phyloP scores from a whole-genome alignment of 139 green algal species.

The Ettlia oleoabundans region DNA sequence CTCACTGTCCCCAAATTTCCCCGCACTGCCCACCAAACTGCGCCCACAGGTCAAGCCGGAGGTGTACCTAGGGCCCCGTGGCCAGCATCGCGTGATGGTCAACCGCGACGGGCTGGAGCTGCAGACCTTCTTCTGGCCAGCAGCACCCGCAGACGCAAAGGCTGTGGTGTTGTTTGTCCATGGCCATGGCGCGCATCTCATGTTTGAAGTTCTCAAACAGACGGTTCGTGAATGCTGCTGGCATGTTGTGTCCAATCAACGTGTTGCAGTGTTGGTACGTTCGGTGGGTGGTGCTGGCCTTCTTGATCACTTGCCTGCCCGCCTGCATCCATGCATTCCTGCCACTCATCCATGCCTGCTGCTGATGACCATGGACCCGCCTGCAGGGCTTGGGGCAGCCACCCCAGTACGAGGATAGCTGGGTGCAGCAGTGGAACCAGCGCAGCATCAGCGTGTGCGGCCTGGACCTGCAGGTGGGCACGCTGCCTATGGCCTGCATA shows the following conservation, averaged over 20 bases:
- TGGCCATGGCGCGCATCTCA: constrained; percentile 65
- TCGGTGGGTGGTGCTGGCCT: no score
- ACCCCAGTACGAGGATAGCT: constrained; percentile 64
- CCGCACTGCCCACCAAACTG: no score
- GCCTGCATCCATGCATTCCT: not conserved
- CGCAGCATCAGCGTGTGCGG: constrained; percentile 64
- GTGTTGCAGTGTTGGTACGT: not conserved
- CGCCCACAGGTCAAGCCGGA: not conserved
- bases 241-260: not conserved
- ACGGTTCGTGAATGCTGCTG: constrained; percentile 22
- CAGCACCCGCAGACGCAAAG: constrained; percentile 41
- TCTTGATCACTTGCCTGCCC: not conserved
- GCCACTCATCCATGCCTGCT: not conserved
- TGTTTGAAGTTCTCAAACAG: constrained; percentile 58
- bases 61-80: constrained; percentile 37
- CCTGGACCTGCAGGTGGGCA: constrained; percentile 66
- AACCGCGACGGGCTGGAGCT: constrained; percentile 39
- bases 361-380: no score
- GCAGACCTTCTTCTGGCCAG: constrained; percentile 63
- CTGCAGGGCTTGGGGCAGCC: constrained; percentile 34
- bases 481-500: not conserved
- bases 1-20: no score
- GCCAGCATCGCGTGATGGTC: constrained; percentile 32
- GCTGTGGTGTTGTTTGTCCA: constrained; percentile 63
- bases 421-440: constrained; percentile 70